Percentiles rank a stretch among this genome's conserved stretches.
Conservation (phyloP, 176 grass and related monocot genomes). For the Carex littledalei region DNA sequence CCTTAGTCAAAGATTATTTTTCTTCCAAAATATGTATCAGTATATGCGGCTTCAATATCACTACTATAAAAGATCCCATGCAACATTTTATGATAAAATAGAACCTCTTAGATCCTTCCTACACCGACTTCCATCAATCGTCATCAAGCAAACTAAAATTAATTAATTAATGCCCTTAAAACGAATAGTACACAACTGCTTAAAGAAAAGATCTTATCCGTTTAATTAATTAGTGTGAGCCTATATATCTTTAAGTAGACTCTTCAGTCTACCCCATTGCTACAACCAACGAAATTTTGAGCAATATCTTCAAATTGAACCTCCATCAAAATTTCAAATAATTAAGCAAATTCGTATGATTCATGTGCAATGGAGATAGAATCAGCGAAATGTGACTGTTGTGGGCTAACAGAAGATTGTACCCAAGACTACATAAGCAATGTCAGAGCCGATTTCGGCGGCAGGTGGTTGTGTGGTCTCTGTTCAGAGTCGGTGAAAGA, state of each 20-base stretch:
- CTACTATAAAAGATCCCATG: background rate
- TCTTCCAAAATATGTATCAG: too few relatives aligned
- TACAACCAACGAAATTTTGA: conserved; percentile 26
- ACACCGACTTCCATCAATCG: background rate
- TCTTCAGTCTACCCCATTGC: conserved; percentile 3
- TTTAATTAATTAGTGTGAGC: background rate
- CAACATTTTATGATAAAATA: background rate
- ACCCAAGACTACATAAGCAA: conserved; percentile 52
- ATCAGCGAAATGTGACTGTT: conserved; percentile 65
- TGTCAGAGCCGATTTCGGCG: conserved; percentile 45
- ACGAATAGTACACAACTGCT: background rate
- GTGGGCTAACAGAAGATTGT: conserved; percentile 78
- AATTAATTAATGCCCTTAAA: background rate
- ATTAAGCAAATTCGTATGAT: too few relatives aligned
- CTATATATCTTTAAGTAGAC: background rate
- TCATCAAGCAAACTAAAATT: background rate
- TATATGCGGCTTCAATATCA: too few relatives aligned
- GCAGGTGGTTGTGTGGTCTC: conserved; percentile 76
- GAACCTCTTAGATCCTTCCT: background rate
- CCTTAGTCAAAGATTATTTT: too few relatives aligned
- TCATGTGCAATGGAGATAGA: conserved; percentile 43
- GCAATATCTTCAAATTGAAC: background rate
- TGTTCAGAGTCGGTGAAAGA: conserved; percentile 75
- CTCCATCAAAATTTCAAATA: background rate
- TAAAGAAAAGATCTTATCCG: background rate